phyloP scores from a whole-genome alignment of 352 stramenopile genomes.

The Pythium phragmitis region DNA sequence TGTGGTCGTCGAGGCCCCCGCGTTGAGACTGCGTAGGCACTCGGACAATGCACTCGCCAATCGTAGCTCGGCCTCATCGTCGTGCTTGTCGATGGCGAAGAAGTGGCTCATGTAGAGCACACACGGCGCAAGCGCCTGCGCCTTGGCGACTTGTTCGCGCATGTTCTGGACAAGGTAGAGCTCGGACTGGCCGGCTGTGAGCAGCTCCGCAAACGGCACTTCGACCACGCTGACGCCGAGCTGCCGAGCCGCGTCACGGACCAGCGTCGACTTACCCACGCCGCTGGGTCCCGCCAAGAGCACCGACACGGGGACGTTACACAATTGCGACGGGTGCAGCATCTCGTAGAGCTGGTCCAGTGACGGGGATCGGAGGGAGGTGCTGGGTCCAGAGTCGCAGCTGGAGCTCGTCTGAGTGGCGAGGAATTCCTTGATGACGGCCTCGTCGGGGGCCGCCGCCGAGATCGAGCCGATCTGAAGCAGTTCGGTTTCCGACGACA shows the following conservation, averaged over 20 bases:
- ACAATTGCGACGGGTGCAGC: constrained; percentile 65
- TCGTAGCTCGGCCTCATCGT: constrained; percentile 70
- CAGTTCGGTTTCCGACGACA: constrained; percentile 67
- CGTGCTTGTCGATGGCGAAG: constrained; percentile 75
- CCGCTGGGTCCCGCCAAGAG: constrained; percentile 62
- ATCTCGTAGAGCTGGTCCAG: constrained; percentile 61
- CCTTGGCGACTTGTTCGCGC: constrained; percentile 64
- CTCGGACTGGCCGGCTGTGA: constrained; percentile 62
- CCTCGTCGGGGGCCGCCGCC: constrained; percentile 50
- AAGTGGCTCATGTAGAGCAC: constrained; percentile 82
- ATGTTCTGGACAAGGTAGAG: constrained; percentile 77
- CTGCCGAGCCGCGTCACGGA: constrained; percentile 65
- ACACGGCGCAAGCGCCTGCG: constrained; percentile 60
- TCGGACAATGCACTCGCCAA: constrained; percentile 63
- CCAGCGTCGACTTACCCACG: constrained; percentile 69
- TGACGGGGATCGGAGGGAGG: constrained; percentile 29
- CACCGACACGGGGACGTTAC: constrained; percentile 68
- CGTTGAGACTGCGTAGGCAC: constrained; percentile 59
- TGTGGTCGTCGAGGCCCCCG: constrained; percentile 21
- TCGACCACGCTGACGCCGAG: constrained; percentile 73
- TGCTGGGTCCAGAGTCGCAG: background rate
- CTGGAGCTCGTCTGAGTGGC: background rate
- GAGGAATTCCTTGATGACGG: constrained; percentile 45
- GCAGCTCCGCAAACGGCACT: constrained; percentile 68
- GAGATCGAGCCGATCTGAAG: constrained; percentile 59